These are phyloP conservation scores for Polyporus tsugae DNA, from an alignment of 1,284 basidiomycete species.

Conservation along the genomic window DNA sequence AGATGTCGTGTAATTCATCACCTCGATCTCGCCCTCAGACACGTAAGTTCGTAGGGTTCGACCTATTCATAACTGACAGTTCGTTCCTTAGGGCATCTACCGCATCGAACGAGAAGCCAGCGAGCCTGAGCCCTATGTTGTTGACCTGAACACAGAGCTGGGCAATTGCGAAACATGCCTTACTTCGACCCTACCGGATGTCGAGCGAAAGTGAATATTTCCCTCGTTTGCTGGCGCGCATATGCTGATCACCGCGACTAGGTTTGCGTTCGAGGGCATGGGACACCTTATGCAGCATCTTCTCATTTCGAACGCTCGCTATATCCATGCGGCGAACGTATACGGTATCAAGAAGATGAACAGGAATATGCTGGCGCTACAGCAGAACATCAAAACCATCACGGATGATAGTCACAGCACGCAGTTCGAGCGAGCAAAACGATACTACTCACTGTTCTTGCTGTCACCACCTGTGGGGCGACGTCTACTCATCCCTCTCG, in stretches of 20 bases:
- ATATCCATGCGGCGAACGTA: slow-evolving; percentile 76
- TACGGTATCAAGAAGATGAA: slow-evolving; percentile 90
- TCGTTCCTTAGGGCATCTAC: slow-evolving; percentile 76
- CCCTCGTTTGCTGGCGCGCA: not conserved
- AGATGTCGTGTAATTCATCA: slow-evolving; percentile 88
- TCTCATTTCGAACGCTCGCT: slow-evolving; percentile 79
- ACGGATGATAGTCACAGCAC: slow-evolving; percentile 66
- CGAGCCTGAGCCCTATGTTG: slow-evolving; percentile 91
- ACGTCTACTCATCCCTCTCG: not conserved
- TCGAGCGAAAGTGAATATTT: slow-evolving; percentile 69
- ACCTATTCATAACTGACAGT: not conserved
- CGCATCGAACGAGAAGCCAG: slow-evolving; percentile 81
- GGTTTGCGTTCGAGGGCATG: slow-evolving; percentile 90
- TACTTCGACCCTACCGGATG: slow-evolving; percentile 64
- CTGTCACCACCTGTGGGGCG: slow-evolving; percentile 74
- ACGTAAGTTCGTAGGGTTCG: slow-evolving; percentile 52
- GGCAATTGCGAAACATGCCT: slow-evolving; percentile 81
- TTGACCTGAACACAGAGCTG: slow-evolving; percentile 88
- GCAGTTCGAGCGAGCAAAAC: slow-evolving; percentile 79
- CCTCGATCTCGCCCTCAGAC: slow-evolving; percentile 79
- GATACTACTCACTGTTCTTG: slow-evolving; percentile 85
- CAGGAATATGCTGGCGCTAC: slow-evolving; percentile 91
- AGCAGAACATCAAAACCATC: slow-evolving; percentile 91
- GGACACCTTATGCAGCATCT: slow-evolving; percentile 89
- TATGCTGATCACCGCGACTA: slow-evolving; percentile 38